Base-by-base conservation (phyloP, 371 early-diverging fungal species). In the Rhizopus arrhizus region DNA sequence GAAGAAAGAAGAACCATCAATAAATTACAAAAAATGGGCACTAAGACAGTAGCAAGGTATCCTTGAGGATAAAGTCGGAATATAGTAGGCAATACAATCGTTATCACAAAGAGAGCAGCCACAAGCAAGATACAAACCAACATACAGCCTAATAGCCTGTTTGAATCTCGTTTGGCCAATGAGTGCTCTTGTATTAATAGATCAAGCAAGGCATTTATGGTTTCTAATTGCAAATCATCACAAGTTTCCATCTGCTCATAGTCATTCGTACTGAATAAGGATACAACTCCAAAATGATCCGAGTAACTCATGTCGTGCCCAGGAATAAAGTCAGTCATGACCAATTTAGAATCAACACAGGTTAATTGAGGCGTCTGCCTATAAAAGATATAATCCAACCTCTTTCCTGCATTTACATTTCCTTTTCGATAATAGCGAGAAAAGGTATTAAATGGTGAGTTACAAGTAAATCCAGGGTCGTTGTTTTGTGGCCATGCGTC, bases 311-410 rank as follows among this genome's bases (percentile, higher is more conserved):
- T 69, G 29, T 43, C 45, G 9, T 70, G 38, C 22, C 56, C 69
- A 1, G 72, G 74, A 12, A 78, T 59, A 13, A 36, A 28, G 10
- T 79, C 74, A 3, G 67, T 68, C 28, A 82, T 54, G 3, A 69
- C 73, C 0, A 84, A 79, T 6, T 65, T 49, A 0, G 72, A 69
- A 7, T 45, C 48, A n/a, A 56, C 47, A 48, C 82, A 80, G 11
- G 34, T 48, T 13, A 84, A 31, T 49, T 72, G 58, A 5, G 66
- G 55, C 4, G 69, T 73, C 2, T 61, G 49, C 1, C 72, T 59
- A 59, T 73, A 82, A 57, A 82, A 77, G 28, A 84, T 74, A 51
- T 79, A 84, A 38, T 84, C 84, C 4, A 84, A 52, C 12, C 84
- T 69, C 32, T 81, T 75, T 5, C 84, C 46, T 60, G 38, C 42